Base-by-base conservation (phyloP, 495 filamentous ascomycete genomes). In the Aspergillus sclerotiicarbonarius region DNA sequence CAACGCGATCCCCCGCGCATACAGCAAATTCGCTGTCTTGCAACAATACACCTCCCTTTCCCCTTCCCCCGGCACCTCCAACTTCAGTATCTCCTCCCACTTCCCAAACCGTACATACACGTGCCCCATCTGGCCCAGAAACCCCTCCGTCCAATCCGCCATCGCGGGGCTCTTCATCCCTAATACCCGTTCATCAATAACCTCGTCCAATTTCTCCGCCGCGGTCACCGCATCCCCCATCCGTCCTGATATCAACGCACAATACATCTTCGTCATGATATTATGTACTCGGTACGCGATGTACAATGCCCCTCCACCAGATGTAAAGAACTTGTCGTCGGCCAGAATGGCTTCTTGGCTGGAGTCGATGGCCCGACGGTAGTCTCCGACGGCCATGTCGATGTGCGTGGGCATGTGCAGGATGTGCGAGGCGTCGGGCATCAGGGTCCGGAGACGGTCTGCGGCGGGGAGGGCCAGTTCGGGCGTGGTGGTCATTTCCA, bases 361-460 rank as follows among this genome's bases (percentile, higher is more conserved):
- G 6, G 82, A 81, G 5, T 71, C 66, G 19, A 89, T 75, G 0
- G 82, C 80, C 9, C 71, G 74, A 1, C 77, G 70, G 66, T 85
- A 89, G 61, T 89, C 83, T 15, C 85, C 86, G 20, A 82, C 75
- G 2, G 86, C 69, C 12, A 87, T 72, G 62, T 89, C 83, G 44
- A 89, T 68, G 63, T 88, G 86, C 0, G 80, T 79, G 0, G 85
- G 85, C 85, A 88, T 89, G 59, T 89, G 85, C 33, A 80, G 76
- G 21, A 87, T 70, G 56, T 89, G 85, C 6, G 83, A 83, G 0
- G 80, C 74, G 54, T 87, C 83, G 0, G 85, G 85, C 6, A 84
- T 73, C 0, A 87, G 75, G 6, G 73, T 72, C 0, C 84, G 78
- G 4, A 89, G 76, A n/a, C 73, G 71, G 62, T 87, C 80, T 0